These are phyloP conservation scores for Aspergillus pseudotamarii DNA, from an alignment of 2,329 filamentous ascomycete species.

Conservation along the genomic window DNA sequence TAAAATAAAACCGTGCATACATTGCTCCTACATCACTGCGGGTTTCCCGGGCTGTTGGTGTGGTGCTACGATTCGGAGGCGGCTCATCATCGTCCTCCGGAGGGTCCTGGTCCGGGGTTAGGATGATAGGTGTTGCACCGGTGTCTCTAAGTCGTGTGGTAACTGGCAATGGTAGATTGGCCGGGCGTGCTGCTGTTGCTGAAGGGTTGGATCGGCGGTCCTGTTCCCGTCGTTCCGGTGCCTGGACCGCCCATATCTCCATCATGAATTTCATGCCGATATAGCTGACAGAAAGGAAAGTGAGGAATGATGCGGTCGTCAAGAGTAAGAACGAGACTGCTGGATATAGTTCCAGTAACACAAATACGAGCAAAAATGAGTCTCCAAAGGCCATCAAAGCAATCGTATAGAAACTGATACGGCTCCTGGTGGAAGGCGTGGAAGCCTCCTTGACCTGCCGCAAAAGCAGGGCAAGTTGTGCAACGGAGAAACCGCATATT, in stretches of 20 bases:
- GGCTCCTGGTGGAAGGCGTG: constrained; percentile 65
- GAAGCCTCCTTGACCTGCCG: constrained; percentile 66
- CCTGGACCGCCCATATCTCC: constrained; percentile 68
- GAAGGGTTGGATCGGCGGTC: constrained; percentile 30
- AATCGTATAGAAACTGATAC: constrained; percentile 66
- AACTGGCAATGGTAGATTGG: constrained; percentile 53
- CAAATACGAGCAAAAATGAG: constrained; percentile 59
- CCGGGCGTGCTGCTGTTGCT: constrained; percentile 34
- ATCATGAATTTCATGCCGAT: constrained; percentile 68
- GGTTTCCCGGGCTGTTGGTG: constrained; percentile 37
- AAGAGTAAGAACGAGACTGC: constrained; percentile 59
- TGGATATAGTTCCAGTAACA: constrained; percentile 59
- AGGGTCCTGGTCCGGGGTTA: constrained; percentile 62
- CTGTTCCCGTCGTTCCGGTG: constrained; percentile 42
- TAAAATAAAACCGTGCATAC: constrained; percentile 64
- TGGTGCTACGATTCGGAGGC: constrained; percentile 34
- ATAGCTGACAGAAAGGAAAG: constrained; percentile 63
- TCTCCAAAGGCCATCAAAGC: constrained; percentile 64
- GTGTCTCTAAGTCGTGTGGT: constrained; percentile 48
- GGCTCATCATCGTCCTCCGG: constrained; percentile 41
- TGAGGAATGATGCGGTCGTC: constrained; percentile 60
- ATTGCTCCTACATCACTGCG: constrained; percentile 58
- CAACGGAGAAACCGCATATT: constrained; percentile 52
- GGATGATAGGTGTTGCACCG: constrained; percentile 58
- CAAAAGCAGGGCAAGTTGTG: constrained; percentile 60